phyloP scores from a whole-genome alignment of 805 yeast species.

The Cyberlindnera maclurae region DNA sequence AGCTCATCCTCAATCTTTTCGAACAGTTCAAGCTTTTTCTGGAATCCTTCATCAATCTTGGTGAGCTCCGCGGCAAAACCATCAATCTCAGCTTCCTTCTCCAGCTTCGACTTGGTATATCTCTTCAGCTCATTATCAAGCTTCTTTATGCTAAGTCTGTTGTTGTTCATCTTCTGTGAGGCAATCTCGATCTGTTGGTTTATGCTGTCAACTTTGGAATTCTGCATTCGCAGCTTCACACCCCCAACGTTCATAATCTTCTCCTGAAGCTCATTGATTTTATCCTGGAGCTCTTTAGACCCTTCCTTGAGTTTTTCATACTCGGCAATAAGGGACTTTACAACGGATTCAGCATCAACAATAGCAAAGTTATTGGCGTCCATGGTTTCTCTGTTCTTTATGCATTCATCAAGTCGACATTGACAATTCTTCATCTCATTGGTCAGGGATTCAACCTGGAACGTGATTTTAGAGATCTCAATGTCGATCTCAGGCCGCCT shows the following conservation, averaged over 20 bases:
- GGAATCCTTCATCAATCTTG: conserved; percentile 25
- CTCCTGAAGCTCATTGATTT: conserved; percentile 59
- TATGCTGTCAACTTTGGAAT: conserved; percentile 73
- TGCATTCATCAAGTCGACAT: conserved; percentile 34
- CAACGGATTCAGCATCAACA: conserved; percentile 28
- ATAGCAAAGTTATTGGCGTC: conserved; percentile 30
- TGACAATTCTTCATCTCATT: conserved; percentile 45
- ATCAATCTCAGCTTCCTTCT: conserved; percentile 40
- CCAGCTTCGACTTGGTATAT: conserved; percentile 38
- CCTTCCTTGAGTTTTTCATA: conserved; percentile 40
- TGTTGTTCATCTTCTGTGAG: conserved; percentile 48
- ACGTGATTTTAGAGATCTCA: conserved; percentile 45
- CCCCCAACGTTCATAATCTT: conserved; percentile 91
- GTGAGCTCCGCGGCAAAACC: conserved; percentile 28
- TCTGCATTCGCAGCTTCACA: conserved; percentile 68
- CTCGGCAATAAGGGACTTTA: conserved; percentile 32
- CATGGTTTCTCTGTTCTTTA: conserved; percentile 14
- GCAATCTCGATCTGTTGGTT: conserved; percentile 57
- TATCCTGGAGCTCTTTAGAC: conserved; percentile 46
- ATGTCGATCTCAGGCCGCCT: conserved; percentile 64
- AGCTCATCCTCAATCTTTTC: conserved; percentile 29
- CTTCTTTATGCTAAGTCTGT: conserved; percentile 50
- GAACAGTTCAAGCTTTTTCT: conserved; percentile 20
- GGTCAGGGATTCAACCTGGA: conserved; percentile 59
- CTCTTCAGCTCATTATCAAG: conserved; percentile 57